Conservation (phyloP, 495 filamentous ascomycete species). For the Talaromyces thailandensis region DNA sequence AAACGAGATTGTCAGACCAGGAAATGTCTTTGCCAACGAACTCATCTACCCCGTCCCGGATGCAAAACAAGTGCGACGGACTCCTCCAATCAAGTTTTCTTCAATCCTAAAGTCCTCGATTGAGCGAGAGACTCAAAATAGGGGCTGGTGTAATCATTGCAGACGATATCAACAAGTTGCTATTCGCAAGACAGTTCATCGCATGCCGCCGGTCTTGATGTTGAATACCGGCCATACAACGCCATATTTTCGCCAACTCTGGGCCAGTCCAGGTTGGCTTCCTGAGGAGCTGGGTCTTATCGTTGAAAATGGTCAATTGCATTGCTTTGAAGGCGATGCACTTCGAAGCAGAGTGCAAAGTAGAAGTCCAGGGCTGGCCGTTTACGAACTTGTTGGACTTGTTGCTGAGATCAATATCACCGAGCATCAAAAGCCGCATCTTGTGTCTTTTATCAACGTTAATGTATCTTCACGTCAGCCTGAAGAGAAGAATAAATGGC, state of each 20-base stretch:
- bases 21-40: constrained; percentile 67
- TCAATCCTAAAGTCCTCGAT: constrained; percentile 79
- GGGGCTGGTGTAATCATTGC: constrained; percentile 88
- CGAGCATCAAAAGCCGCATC: constrained; percentile 76
- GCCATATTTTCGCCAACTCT: constrained; percentile 64
- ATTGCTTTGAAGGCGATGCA: constrained; percentile 83
- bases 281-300: constrained; percentile 87
- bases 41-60: constrained; percentile 63
- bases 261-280: constrained; percentile 82
- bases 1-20: constrained; percentile 63
- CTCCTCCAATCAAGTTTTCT: constrained; percentile 58
- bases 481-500: constrained; percentile 61
- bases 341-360: constrained; percentile 46
- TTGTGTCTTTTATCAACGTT: constrained; percentile 86
- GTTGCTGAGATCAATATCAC: constrained; percentile 81
- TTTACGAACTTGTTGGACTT: constrained; percentile 89
- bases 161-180: constrained; percentile 74
- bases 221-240: constrained; percentile 71
- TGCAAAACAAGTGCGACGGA: constrained; percentile 40
- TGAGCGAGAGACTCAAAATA: constrained; percentile 67
- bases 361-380: constrained; percentile 55
- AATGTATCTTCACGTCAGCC: constrained; percentile 55
- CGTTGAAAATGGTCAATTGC: constrained; percentile 70
- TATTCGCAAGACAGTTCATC: constrained; percentile 69
- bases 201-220: constrained; percentile 71